Conservation (phyloP, 352 stramenopile genomes). For the Paralagenidium karlingii region DNA sequence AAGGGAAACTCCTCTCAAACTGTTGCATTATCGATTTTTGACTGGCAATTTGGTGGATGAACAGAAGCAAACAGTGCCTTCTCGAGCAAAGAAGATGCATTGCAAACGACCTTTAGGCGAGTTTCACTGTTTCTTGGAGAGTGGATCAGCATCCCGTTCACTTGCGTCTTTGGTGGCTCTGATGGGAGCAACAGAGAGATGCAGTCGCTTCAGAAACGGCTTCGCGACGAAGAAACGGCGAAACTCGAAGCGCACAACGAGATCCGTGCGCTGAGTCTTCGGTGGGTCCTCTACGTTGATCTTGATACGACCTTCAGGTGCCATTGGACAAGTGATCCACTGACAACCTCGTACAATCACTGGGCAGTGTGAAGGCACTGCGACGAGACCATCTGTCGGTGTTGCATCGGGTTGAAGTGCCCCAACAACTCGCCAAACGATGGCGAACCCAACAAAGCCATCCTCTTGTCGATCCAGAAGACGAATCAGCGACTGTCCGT, state of each 20-base stretch:
- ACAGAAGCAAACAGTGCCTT: too few species aligned
- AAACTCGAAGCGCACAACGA: slow-evolving; percentile 18
- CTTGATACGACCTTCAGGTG: not conserved
- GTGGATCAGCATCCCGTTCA: not conserved
- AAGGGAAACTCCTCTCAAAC: too few species aligned
- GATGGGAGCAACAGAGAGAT: slow-evolving; percentile 11
- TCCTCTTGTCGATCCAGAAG: not conserved
- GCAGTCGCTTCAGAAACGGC: slow-evolving; percentile 17
- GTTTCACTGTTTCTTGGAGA: not conserved
- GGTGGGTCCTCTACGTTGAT: slow-evolving; percentile 5
- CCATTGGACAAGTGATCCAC: not conserved
- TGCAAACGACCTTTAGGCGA: slow-evolving; percentile 15
- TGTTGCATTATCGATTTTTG: too few species aligned
- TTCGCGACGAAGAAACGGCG: slow-evolving; percentile 19
- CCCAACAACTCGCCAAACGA: slow-evolving; percentile 4
- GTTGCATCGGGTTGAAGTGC: slow-evolving; percentile 18
- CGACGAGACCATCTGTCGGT: slow-evolving; percentile 21
- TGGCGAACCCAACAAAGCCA: slow-evolving; percentile 3
- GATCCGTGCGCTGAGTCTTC: slow-evolving; percentile 18
- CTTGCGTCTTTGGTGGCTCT: not conserved
- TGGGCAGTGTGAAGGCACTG: slow-evolving; percentile 17
- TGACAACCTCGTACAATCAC: too few species aligned
- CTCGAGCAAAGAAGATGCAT: slow-evolving; percentile 14
- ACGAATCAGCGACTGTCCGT: too few species aligned
- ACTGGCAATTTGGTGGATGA: too few species aligned